phyloP scores from a whole-genome alignment of 306 rosid species.

The Quercus mongolica region DNA sequence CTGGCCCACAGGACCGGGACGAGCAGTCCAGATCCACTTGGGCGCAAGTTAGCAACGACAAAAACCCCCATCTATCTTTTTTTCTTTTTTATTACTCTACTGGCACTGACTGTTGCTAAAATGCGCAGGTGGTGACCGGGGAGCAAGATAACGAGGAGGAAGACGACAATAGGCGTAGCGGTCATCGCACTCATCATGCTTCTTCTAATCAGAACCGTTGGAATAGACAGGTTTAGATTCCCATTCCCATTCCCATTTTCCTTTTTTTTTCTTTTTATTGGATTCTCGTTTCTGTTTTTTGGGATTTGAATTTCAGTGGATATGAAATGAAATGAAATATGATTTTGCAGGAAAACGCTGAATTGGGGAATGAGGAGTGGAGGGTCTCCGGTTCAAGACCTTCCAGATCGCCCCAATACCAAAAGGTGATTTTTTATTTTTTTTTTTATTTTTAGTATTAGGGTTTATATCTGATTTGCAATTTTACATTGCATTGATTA shows the following conservation, averaged over 20 bases:
- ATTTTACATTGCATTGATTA: neutral
- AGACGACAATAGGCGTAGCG: neutral
- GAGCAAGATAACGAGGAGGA: slow-evolving; percentile 42
- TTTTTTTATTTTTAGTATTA: neutral
- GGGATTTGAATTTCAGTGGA: no score
- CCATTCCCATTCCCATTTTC: slow-evolving; percentile 6
- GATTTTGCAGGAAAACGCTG: slow-evolving; percentile 38
- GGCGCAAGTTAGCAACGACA: slow-evolving; percentile 38
- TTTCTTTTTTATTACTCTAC: neutral
- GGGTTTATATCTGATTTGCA: neutral
- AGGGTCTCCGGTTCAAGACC: slow-evolving; percentile 35
- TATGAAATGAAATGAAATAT: neutral
- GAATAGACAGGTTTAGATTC: slow-evolving; percentile 33
- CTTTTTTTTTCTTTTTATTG: neutral
- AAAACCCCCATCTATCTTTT: neutral
- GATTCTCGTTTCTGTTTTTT: neutral
- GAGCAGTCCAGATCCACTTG: slow-evolving; percentile 77
- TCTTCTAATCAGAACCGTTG: slow-evolving; percentile 13
- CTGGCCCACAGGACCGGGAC: slow-evolving; percentile 30
- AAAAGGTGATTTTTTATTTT: slow-evolving; percentile 40
- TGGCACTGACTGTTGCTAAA: neutral
- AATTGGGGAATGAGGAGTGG: slow-evolving; percentile 34
- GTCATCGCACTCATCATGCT: slow-evolving; percentile 33
- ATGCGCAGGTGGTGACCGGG: slow-evolving; percentile 60
- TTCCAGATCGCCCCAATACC: slow-evolving; percentile 31